Evolutionary conservation across 2,329 filamentous ascomycete genomes (phyloP), one percentile per base, ranked within the genome.

Genomic region (Trichoderma harzianum): DNA sequence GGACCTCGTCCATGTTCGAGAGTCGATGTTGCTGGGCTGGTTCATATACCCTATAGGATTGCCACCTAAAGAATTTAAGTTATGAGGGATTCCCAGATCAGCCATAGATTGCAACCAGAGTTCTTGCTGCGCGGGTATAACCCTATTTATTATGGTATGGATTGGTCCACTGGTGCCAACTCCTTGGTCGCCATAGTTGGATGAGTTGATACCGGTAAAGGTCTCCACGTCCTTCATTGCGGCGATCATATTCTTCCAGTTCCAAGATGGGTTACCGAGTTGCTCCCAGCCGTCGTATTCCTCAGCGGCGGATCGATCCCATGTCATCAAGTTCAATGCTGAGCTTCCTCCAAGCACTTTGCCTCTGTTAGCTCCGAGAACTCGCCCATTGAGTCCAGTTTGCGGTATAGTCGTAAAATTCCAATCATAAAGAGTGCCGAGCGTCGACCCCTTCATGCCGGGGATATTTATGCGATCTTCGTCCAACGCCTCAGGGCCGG

Each of bases 241-340:
- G 21, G 66, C n/a, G 24, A 62, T 67, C 55, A 77, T 72, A 12
- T 61, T 69, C 16, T 70, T 60, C 76, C 76, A 80, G 58, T 75
- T 66, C 78, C 78, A 80, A 6, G 76, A 77, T 1, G 70, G 70
- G 61, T 80, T 80, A 5, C 78, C 78, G 3, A 79, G 73, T 24
- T 72, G 71, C 12, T 65, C 74, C 73, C 78, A 80, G 1, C 75
- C 75, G 53, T 79, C 77, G 26, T 79, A 71, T 32, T 73, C 75
- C 21, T 72, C 69, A 26, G 74, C 72, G 3, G 77, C 73, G 5
- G 74, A 62, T 3, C 73, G 58, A 10, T 74, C 60, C 60, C 60
- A 63, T 3, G 60, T 63, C 60, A 63, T 63, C 16, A 63, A 28
- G 60, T 63, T 63, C 34, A 63, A 63, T 5, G 76, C 77, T 21